Percentiles rank a stretch among this genome's conserved stretches.
Conservation (phyloP, 1,284 basidiomycete genomes). For the Leccinum pseudoinsigne region DNA sequence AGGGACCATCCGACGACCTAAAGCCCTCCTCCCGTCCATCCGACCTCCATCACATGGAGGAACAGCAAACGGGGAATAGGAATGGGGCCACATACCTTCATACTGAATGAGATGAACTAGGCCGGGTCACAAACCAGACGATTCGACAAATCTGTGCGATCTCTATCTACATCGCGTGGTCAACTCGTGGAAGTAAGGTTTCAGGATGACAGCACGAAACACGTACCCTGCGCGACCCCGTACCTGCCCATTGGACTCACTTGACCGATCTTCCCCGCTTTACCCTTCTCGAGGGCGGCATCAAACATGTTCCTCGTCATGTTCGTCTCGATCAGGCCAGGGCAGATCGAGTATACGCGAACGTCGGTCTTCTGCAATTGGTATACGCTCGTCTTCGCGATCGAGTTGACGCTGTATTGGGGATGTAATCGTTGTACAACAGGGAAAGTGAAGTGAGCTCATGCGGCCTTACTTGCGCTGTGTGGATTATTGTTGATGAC, state of each 20-base stretch:
- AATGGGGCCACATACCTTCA: slow-evolving; percentile 46
- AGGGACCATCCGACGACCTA: slow-evolving; percentile 41
- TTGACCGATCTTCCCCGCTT: slow-evolving; percentile 76
- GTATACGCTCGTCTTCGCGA: slow-evolving; percentile 80
- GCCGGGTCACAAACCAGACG: slow-evolving; percentile 21
- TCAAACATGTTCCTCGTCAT: slow-evolving; percentile 82
- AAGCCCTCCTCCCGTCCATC: too few species aligned
- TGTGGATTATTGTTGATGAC: slow-evolving; percentile 45
- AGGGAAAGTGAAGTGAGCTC: slow-evolving; percentile 31
- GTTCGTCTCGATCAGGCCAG: slow-evolving; percentile 89
- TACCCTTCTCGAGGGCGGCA: slow-evolving; percentile 74
- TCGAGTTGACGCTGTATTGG: slow-evolving; percentile 70
- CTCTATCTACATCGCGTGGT: slow-evolving; percentile 44
- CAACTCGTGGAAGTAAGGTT: slow-evolving; percentile 19
- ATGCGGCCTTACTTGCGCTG: slow-evolving; percentile 91
- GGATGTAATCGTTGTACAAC: slow-evolving; percentile 9
- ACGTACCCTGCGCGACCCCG: slow-evolving; percentile 72
- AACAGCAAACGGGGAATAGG: slow-evolving; percentile 8
- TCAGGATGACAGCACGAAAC: background rate
- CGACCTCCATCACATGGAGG: slow-evolving; percentile 40
- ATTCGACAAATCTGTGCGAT: slow-evolving; percentile 64
- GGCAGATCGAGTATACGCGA: slow-evolving; percentile 91
- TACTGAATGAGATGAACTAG: slow-evolving; percentile 77
- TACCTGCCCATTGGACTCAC: slow-evolving; percentile 84
- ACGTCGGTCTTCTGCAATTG: slow-evolving; percentile 82